A percentile compares a stretch with the other conserved stretches of the same genome.
These are phyloP conservation scores for Suhomyces sp. DNA, from an alignment of 805 yeast genomes.

Conservation along the genomic window DNA sequence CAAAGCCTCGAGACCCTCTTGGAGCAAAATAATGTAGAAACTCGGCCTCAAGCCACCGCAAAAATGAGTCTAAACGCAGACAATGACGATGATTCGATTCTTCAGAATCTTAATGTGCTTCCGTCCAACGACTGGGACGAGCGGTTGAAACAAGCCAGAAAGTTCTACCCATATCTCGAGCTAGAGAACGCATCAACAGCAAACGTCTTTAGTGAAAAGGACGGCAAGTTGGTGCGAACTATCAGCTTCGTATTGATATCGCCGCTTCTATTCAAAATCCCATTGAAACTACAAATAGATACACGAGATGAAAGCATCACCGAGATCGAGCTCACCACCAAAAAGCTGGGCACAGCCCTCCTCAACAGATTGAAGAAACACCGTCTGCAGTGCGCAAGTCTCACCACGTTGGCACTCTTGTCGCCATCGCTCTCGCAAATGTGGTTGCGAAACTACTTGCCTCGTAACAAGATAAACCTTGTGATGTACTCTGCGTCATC, in stretches of 20 bases:
- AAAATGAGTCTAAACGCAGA: not conserved
- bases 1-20: slow-evolving; percentile 18
- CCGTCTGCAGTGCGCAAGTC: not conserved
- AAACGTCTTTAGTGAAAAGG: slow-evolving; percentile 9
- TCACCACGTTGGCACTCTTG: slow-evolving; percentile 14
- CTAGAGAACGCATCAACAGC: slow-evolving; percentile 11
- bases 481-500: slow-evolving; percentile 32
- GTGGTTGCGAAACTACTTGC: slow-evolving; percentile 23
- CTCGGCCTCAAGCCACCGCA: not conserved
- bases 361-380: not conserved
- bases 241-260: slow-evolving; percentile 15
- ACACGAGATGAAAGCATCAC: slow-evolving; percentile 9
- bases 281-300: slow-evolving; percentile 14
- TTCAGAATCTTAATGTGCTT: slow-evolving; percentile 28
- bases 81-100: slow-evolving; percentile 18
- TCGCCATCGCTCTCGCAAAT: slow-evolving; percentile 21
- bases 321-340: not conserved
- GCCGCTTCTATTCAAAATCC: slow-evolving; percentile 22
- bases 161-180: slow-evolving; percentile 26
- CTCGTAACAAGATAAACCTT: slow-evolving; percentile 22
- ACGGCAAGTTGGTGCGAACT: slow-evolving; percentile 10
- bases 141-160: slow-evolving; percentile 13
- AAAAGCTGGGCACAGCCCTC: not conserved
- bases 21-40: slow-evolving; percentile 17
- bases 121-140: slow-evolving; percentile 34